phyloP scores from a whole-genome alignment of 306 rosid species.

The Alnus rubra region DNA sequence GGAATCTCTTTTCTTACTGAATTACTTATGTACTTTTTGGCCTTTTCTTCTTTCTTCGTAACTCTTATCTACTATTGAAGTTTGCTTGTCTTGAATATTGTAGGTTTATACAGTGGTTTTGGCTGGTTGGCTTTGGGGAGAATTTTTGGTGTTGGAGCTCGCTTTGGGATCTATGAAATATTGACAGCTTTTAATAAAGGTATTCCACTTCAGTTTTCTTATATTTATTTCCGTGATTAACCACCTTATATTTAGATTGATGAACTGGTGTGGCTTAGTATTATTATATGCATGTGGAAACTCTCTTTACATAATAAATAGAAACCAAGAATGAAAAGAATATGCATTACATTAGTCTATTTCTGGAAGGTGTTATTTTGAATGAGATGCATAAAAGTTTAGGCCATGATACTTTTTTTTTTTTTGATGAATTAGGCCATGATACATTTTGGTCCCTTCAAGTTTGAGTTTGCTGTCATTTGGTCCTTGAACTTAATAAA shows the following conservation, averaged over 20 bases:
- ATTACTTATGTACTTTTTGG: not conserved
- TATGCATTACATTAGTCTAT: not conserved
- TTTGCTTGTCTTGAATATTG: slow-evolving; percentile 32
- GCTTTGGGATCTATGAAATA: slow-evolving; percentile 87
- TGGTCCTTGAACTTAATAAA: not conserved
- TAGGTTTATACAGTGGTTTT: slow-evolving; percentile 76
- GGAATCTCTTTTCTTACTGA: not conserved
- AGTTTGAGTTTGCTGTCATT: not conserved
- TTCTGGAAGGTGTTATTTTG: slow-evolving; percentile 6
- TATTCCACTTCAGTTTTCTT: slow-evolving; percentile 23
- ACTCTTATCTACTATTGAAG: slow-evolving; percentile 14
- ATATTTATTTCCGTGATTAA: not conserved
- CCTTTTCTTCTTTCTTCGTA: not conserved
- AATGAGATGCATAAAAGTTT: not conserved
- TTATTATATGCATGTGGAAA: not conserved
- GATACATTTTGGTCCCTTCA: not conserved
- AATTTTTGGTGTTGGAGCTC: slow-evolving; percentile 77
- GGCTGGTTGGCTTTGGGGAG: slow-evolving; percentile 80
- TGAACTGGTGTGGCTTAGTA: not conserved
- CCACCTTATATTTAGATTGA: not conserved
- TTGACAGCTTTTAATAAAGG: slow-evolving; percentile 82
- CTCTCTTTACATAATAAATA: not conserved
- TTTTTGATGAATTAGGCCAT: not conserved
- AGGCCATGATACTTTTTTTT: not conserved
- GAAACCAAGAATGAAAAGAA: not conserved